Evolutionary conservation across 1,284 basidiomycete species (phyloP), one percentile per base, ranked within the genome.

Genomic region (Pascua guehoae): DNA sequence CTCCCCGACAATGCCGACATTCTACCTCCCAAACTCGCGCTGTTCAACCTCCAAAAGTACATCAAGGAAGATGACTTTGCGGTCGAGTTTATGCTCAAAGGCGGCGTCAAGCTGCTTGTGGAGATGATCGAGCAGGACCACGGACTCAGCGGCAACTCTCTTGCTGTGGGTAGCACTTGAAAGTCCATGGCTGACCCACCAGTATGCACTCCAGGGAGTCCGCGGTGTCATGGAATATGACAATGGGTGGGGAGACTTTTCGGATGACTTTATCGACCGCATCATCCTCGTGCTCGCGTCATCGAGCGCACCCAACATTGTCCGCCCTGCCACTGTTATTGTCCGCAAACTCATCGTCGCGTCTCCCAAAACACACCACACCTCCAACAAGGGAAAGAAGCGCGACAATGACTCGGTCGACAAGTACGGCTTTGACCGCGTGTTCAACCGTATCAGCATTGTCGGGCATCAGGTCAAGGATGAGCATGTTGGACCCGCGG

Each of bases 51-150:
- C 50, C 88, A 92, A 68, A 91, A 88, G 69, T 87, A 86, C 68
- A 90, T 95, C 66, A 73, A 93, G 84, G 95, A 97, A 79, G 86
- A 89, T 60, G 86, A 88, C 66, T 98, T 97, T 66, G 85, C 87
- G 0, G 83, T 84, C 50, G 89, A 91, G 69, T 98, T 97, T 71
- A 70, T 76, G 68, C 78, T 97, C 36, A 83, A 83, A 49, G 82
- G 87, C 40, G 94, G 94, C 1, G 79, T 93, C 44, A 76, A 78
- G 44, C 85, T 88, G 63, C 81, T 96, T n/a, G 84, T 91, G 32
- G 80, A 83, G 41, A 82, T 91, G 36, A 87, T 94, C 58, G 81
- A 84, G 41, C 49, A 58, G 52, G 62, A 76, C 73, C 17, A 56
- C 7, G 41, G 42, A 1, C 59, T 75, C 7, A 60, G 61, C 3